A percentile compares a stretch with the other conserved stretches of the same genome.
Conservation (phyloP, 768 basidiomycete genomes). For the Lactarius tabidus region DNA sequence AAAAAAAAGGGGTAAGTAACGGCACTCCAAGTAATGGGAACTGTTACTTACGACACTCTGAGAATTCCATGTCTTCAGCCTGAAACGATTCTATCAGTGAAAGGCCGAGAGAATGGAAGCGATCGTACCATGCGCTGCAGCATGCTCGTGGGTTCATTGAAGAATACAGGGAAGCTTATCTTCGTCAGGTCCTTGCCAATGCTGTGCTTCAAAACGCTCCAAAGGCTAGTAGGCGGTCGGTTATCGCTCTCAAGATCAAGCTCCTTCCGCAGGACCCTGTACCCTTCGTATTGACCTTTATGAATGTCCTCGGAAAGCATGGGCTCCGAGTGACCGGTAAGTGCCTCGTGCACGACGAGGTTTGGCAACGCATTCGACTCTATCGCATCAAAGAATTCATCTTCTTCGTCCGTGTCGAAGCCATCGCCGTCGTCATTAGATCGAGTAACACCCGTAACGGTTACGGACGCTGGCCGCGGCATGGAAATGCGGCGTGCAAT, state of each 20-base stretch:
- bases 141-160: slow-evolving; percentile 96
- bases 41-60: slow-evolving; percentile 70
- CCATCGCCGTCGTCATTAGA: slow-evolving; percentile 32
- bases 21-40: neutral
- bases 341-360: slow-evolving; percentile 60
- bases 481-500: slow-evolving; percentile 20
- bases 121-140: slow-evolving; percentile 77
- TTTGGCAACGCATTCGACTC: slow-evolving; percentile 77
- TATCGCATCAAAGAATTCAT: slow-evolving; percentile 98
- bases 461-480: neutral
- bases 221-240: slow-evolving; percentile 84
- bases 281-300: slow-evolving; percentile 57
- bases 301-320: slow-evolving; percentile 37
- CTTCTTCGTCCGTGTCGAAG: slow-evolving; percentile 71
- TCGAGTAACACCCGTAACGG: neutral
- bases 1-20: neutral
- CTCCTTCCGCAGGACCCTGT: slow-evolving; percentile 53
- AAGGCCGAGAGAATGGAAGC: neutral
- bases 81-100: slow-evolving; percentile 24
- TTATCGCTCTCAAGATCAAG: slow-evolving; percentile 70
- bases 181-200: slow-evolving; percentile 97
- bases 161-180: slow-evolving; percentile 92
- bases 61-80: slow-evolving; percentile 98
- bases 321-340: slow-evolving; percentile 44
- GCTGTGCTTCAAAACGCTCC: slow-evolving; percentile 91